phyloP scores from a whole-genome alignment of 192 early-diverging fungal species.

The Chytriomyces confervae region DNA sequence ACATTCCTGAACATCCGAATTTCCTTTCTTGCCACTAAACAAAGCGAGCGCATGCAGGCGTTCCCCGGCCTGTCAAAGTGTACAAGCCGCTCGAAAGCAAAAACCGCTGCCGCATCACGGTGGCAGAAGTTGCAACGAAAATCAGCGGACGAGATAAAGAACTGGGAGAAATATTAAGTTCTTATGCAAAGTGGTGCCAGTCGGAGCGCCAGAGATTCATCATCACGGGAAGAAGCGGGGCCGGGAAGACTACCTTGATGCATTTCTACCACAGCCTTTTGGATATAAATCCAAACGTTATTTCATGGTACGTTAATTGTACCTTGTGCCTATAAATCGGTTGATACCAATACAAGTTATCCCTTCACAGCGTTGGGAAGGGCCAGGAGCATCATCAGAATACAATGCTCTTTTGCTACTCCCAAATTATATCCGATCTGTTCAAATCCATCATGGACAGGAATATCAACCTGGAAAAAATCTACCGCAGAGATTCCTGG shows the following conservation, averaged over 20 bases:
- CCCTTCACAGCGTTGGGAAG: background rate
- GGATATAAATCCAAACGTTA: too few relatives aligned
- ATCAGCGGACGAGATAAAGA: constrained; percentile 6
- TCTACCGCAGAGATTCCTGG: background rate
- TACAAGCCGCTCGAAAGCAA: background rate
- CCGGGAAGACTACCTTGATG: background rate
- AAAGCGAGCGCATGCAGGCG: background rate
- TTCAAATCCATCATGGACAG: background rate
- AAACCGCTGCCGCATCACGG: background rate
- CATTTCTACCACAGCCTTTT: too few relatives aligned
- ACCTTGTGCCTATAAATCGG: background rate
- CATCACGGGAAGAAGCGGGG: background rate
- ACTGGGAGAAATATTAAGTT: background rate
- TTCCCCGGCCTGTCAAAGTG: constrained; percentile 12
- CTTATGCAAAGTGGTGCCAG: background rate
- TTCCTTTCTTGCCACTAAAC: too few relatives aligned
- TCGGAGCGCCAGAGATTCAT: background rate
- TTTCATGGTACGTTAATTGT: background rate
- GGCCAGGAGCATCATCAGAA: background rate
- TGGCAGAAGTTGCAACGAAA: background rate
- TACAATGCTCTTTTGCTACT: background rate
- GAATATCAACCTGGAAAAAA: background rate
- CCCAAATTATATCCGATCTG: background rate
- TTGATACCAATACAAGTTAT: background rate
- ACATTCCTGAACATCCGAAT: too few relatives aligned